Evolutionary conservation across 1,284 basidiomycete genomes (phyloP), one percentile per base, ranked within the genome.

Genomic region (Neonothopanus nambi): DNA sequence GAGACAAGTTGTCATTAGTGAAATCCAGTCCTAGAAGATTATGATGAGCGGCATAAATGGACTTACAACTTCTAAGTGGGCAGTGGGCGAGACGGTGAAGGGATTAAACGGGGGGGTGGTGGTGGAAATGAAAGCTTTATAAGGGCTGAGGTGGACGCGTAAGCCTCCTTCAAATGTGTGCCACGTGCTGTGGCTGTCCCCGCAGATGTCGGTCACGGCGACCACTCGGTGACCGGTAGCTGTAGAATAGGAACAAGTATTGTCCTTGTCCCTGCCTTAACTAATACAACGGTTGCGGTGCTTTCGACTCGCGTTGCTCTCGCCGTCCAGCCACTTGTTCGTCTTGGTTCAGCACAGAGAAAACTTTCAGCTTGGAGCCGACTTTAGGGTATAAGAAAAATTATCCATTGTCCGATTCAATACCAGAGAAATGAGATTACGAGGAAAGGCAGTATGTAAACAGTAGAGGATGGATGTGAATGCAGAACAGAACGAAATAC

Each of bases 61-160:
- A 44, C 23, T 18, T 46, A 46, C 30, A 13, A 33, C 30, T 33
- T 33, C 9, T 33, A 13, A 9, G 12, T 39, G 37, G 8, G n/a
- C 15, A 20, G 41, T 21, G 41, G 20, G 30, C 30, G 30, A 33
- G 13, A 33, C 30, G 30, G 4, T n/a, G 23, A 26, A n/a, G n/a
- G 17, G 18, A 23, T 17, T 24, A 23, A 15, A 18, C 11, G 20
- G 5, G 24, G 5, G 23, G 20, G 41, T 20, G 41, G 13, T 42
- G 18, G 26, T 42, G 13, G 13, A 42, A n/a, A 21, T 7, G 17
- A 42, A 42, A 21, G 18, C 41, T 51, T 44, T 51, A 44, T 51
- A 51, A 43, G 43, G 15, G 24, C 30, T 11, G 30, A 33, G 30
- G 40, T 33, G 50, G 50, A 51, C 50, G 50, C 50, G 50, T 51